Evolutionary conservation across 805 yeast species (phyloP).

Genomic region (Yarrowia deformans): DNA sequence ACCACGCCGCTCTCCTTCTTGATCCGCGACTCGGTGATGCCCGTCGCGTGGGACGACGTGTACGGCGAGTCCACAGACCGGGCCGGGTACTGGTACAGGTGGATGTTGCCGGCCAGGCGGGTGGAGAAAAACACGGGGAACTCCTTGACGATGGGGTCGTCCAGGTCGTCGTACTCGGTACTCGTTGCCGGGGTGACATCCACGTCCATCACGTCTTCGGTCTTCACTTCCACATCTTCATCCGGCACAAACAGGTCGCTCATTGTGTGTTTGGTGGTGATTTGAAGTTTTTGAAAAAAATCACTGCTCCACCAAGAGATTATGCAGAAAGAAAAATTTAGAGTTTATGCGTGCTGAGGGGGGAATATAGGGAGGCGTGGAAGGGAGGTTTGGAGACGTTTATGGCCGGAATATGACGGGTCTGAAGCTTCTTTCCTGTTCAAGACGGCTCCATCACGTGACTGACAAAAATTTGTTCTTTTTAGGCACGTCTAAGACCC

Average conservation of each 20-base stretch:
- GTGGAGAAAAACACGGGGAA: constrained; percentile 62
- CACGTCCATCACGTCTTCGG: constrained; percentile 28
- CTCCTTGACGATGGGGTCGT: constrained; percentile 67
- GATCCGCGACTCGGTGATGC: constrained; percentile 57
- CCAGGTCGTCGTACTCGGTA: constrained; percentile 15
- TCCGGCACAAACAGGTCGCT: constrained; percentile 35
- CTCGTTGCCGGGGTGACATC: background rate
- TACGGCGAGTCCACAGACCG: constrained; percentile 57
- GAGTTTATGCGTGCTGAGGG: background rate
- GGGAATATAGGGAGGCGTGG: background rate
- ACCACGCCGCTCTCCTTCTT: constrained; percentile 69
- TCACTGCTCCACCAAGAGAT: background rate
- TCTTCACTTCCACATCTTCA: constrained; percentile 27
- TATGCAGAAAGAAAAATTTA: constrained; percentile 22
- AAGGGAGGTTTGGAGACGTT: background rate
- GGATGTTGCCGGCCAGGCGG: constrained; percentile 49
- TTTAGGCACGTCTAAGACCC: no score
- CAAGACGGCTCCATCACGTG: no score
- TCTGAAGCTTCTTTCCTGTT: no score
- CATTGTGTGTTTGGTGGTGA: constrained; percentile 1
- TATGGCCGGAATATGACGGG: background rate
- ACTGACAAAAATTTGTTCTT: no score
- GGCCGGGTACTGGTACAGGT: constrained; percentile 68
- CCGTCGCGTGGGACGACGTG: constrained; percentile 51
- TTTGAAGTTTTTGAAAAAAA: background rate